phyloP scores from a whole-genome alignment of 345 rosid species.

The Abelmoschus esculentus region DNA sequence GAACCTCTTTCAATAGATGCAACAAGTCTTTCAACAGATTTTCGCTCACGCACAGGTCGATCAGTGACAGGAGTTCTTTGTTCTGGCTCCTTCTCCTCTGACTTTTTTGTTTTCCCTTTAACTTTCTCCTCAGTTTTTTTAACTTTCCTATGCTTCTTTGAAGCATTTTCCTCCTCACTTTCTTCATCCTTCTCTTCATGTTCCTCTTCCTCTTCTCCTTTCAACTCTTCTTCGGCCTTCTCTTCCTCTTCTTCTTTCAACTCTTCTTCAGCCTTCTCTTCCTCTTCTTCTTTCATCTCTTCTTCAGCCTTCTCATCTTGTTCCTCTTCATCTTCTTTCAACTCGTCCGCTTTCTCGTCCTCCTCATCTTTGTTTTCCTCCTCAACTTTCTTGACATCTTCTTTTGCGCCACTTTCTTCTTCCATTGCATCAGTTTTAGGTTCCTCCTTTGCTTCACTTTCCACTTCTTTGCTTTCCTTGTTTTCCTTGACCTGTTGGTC shows the following conservation, averaged over 20 bases:
- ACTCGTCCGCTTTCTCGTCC: slow-evolving; percentile 8
- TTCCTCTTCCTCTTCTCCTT: slow-evolving; percentile 16
- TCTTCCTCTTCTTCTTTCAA: slow-evolving; percentile 6
- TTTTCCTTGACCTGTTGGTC: slow-evolving; percentile 20
- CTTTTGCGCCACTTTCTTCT: slow-evolving; percentile 28
- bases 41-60: slow-evolving; percentile 90
- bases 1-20: slow-evolving; percentile 64
- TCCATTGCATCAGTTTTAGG: slow-evolving; percentile 24
- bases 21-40: slow-evolving; percentile 90
- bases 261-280: no score
- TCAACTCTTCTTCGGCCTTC: slow-evolving; percentile 3
- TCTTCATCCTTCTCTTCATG: slow-evolving; percentile 24
- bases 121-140: slow-evolving; percentile 33
- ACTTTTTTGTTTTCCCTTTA: slow-evolving; percentile 35
- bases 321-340: slow-evolving; percentile 6
- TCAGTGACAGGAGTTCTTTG: slow-evolving; percentile 60
- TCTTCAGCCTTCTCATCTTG: neutral
- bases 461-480: slow-evolving; percentile 12
- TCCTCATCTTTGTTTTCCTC: slow-evolving; percentile 6
- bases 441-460: slow-evolving; percentile 13
- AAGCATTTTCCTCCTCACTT: slow-evolving; percentile 29
- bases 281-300: no score
- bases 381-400: slow-evolving; percentile 21
- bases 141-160: slow-evolving; percentile 38
- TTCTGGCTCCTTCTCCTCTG: slow-evolving; percentile 36